Conservation (phyloP, 768 basidiomycete genomes). For the Cytidiella melzeri region DNA sequence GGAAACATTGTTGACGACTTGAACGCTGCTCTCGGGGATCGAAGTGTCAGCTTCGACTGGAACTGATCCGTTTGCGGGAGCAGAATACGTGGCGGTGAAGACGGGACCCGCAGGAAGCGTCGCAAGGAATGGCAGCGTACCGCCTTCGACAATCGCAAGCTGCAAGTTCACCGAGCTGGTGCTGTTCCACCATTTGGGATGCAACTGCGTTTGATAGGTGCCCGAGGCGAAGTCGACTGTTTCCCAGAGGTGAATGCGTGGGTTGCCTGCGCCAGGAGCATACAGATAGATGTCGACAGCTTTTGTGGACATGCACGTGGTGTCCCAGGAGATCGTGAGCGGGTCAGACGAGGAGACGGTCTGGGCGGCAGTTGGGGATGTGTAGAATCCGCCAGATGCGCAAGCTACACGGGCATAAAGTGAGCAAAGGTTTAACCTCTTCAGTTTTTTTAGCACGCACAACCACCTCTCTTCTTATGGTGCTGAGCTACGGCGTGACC, state of each 20-base stretch:
- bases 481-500: conserved; percentile 4
- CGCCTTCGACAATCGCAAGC: conserved; percentile 49
- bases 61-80: conserved; percentile 32
- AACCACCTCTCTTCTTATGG: not conserved
- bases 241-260: conserved; percentile 54
- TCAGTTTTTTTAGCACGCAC: too few relatives aligned
- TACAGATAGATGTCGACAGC: conserved; percentile 67
- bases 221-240: conserved; percentile 44
- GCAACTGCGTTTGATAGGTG: conserved; percentile 41
- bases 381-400: conserved; percentile 56
- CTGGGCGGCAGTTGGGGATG: conserved; percentile 41
- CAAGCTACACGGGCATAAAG: conserved; percentile 38
- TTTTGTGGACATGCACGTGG: conserved; percentile 43
- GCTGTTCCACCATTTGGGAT: conserved; percentile 70
- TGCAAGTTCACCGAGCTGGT: conserved; percentile 46
- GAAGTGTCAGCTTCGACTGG: conserved; percentile 38
- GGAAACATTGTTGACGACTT: conserved; percentile 30
- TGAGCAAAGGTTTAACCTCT: too few relatives aligned
- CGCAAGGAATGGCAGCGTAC: conserved; percentile 43
- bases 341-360: conserved; percentile 41
- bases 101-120: conserved; percentile 61
- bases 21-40: conserved; percentile 34
- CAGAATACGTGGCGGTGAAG: conserved; percentile 56
- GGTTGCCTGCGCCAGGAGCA: conserved; percentile 36
- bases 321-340: conserved; percentile 60